Conservation (phyloP, 352 stramenopile genomes). For the Phytophthora vignae region DNA sequence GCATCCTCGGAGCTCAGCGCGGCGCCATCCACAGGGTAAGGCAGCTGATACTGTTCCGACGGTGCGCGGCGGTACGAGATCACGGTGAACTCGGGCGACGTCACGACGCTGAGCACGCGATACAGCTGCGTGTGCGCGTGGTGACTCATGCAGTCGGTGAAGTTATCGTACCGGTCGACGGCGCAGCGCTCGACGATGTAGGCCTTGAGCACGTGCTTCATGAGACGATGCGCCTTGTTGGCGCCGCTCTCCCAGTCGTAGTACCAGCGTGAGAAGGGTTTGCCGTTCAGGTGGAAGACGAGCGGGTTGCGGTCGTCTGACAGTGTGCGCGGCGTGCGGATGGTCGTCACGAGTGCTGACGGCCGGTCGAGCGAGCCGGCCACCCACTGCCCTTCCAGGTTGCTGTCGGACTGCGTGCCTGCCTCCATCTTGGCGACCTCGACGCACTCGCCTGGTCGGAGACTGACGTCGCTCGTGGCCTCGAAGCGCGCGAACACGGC, state of each 20-base stretch:
- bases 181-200: slow-evolving; percentile 52
- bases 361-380: slow-evolving; percentile 46
- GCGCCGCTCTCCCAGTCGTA: slow-evolving; percentile 69
- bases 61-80: slow-evolving; percentile 63
- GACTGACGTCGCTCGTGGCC: slow-evolving; percentile 17
- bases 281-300: slow-evolving; percentile 59
- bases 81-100: slow-evolving; percentile 62
- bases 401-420: slow-evolving; percentile 51
- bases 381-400: slow-evolving; percentile 59
- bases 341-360: slow-evolving; percentile 27
- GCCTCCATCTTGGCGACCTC: slow-evolving; percentile 33
- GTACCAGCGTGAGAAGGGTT: slow-evolving; percentile 54
- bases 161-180: slow-evolving; percentile 33
- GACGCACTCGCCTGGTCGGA: slow-evolving; percentile 25
- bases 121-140: slow-evolving; percentile 33
- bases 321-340: slow-evolving; percentile 14
- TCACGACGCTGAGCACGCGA: slow-evolving; percentile 47
- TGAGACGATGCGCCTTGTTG: slow-evolving; percentile 63
- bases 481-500: slow-evolving; percentile 31
- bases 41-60: slow-evolving; percentile 5
- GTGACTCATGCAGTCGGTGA: slow-evolving; percentile 9
- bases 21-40: neutral
- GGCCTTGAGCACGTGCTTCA: slow-evolving; percentile 60
- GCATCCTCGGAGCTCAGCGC: neutral
- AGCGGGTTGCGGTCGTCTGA: slow-evolving; percentile 33